Evolutionary conservation across 177 flowering plant genomes (phyloP), one percentile per base, ranked within the genome.

Genomic region (Telopea speciosissima): DNA sequence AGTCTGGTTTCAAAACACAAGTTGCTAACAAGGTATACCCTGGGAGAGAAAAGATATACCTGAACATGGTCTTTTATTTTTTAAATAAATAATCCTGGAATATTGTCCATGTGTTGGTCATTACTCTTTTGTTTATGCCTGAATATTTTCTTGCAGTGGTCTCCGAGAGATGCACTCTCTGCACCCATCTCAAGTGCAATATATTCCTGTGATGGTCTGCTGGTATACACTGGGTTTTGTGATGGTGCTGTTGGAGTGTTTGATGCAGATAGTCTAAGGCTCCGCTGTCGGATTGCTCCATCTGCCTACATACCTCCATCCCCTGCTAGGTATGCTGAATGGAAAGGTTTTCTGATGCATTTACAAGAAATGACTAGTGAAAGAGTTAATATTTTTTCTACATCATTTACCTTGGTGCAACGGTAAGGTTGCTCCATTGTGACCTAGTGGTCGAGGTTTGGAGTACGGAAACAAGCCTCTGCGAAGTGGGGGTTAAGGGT

Each of bases 201-300:
- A 68, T 85, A 81, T 74, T 87, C 91, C 24, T 87, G 89, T 66
- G 87, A 89, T 73, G 81, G 91, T 65, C 66, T 71, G 66, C 76
- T 84, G 69, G 72, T 89, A 21, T 87, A 80, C 26, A 74, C 80
- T 72, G 83, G 85, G 11, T 89, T 89, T 63, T 80, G 82, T 70
- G 93, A 89, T 83, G 89, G 86, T 14, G 83, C 86, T 16, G 82
- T 89, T 59, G 86, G 84, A 24, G 85, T 89, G 21, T 86, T 87
- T 72, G 84, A 86, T 73, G 86, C 86, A 0, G 86, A 82, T 31
- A 80, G 76, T 56, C 72, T 87, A 31, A 78, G 87, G 70, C 82
- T 87, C 4, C 77, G 86, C 7, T 87, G 89, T 71, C 79, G 87
- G 19, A 83, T 89, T 16, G 80, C 84, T 44, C 82, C 85, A 22